Conservation (phyloP, 441 rosid species). For the Populus hybrid region DNA sequence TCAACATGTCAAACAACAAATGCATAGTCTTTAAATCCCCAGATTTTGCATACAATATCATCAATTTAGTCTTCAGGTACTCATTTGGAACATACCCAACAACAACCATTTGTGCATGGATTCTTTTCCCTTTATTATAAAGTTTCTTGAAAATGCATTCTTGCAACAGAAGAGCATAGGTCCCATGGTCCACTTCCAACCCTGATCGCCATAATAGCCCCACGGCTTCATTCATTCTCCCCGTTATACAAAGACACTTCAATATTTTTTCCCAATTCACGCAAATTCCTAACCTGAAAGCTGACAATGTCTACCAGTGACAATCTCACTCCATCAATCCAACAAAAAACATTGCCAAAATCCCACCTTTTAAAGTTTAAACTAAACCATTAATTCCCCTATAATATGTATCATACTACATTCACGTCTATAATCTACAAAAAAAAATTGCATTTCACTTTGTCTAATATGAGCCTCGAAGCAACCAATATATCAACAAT, state of each 20-base stretch:
- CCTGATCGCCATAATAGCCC: conserved; percentile 46
- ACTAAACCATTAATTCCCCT: neutral
- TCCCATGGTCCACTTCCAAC: conserved; percentile 33
- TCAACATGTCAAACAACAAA: conserved; percentile 35
- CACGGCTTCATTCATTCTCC: conserved; percentile 68
- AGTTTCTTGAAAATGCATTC: conserved; percentile 54
- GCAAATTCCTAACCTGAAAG: conserved; percentile 57
- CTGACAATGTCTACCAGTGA: conserved; percentile 52
- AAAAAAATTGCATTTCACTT: neutral
- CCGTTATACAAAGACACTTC: conserved; percentile 51
- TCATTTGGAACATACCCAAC: conserved; percentile 42
- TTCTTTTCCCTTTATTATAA: conserved; percentile 40
- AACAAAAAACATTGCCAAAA: conserved; percentile 10
- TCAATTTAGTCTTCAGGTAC: conserved; percentile 53
- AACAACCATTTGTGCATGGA: conserved; percentile 68
- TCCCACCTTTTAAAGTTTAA: conserved; percentile 12
- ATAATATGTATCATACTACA: neutral
- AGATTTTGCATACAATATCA: conserved; percentile 54
- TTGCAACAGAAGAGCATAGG: conserved; percentile 58
- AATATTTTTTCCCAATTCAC: conserved; percentile 44
- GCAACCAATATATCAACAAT: neutral
- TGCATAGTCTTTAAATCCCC: conserved; percentile 49
- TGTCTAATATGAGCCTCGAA: neutral
- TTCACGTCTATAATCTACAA: neutral
- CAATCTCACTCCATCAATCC: conserved; percentile 20